phyloP scores from a whole-genome alignment of 768 basidiomycete species.

The Lentinula edodes region DNA sequence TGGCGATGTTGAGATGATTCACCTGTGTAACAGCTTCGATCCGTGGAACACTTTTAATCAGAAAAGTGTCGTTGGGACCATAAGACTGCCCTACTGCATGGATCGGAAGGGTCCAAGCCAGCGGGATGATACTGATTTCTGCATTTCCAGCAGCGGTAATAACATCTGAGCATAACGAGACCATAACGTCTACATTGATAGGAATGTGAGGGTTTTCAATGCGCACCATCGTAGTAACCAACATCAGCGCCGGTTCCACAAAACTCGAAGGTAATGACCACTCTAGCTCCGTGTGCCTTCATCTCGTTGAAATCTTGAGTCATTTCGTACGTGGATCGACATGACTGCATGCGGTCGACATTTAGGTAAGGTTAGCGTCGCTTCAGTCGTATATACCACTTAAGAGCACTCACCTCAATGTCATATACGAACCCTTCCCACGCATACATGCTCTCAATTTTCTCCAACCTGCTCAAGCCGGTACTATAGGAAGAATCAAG shows the following conservation, averaged over 20 bases:
- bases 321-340: conserved; percentile 10
- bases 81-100: conserved; percentile 11
- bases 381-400: neutral
- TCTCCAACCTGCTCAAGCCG: conserved; percentile 9
- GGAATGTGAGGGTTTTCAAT: neutral
- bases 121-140: conserved; percentile 11
- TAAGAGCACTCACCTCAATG: conserved; percentile 6
- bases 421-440: conserved; percentile 14
- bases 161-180: conserved; percentile 6
- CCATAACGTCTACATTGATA: neutral
- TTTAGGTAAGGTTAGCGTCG: neutral
- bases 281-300: conserved; percentile 11
- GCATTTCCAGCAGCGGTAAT: conserved; percentile 10
- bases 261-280: conserved; percentile 13
- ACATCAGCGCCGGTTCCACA: conserved; percentile 12
- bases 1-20: neutral
- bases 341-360: conserved; percentile 6
- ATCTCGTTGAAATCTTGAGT: conserved; percentile 9
- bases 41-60: conserved; percentile 11
- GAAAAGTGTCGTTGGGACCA: conserved; percentile 13
- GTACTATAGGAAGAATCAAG: neutral
- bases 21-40: conserved; percentile 10
- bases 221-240: conserved; percentile 10
- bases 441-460: conserved; percentile 12
- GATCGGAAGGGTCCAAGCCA: conserved; percentile 12